Percentiles rank a stretch among this genome's conserved stretches.
phyloP scores from a whole-genome alignment of 768 basidiomycete genomes.

The Boletus edulis region DNA sequence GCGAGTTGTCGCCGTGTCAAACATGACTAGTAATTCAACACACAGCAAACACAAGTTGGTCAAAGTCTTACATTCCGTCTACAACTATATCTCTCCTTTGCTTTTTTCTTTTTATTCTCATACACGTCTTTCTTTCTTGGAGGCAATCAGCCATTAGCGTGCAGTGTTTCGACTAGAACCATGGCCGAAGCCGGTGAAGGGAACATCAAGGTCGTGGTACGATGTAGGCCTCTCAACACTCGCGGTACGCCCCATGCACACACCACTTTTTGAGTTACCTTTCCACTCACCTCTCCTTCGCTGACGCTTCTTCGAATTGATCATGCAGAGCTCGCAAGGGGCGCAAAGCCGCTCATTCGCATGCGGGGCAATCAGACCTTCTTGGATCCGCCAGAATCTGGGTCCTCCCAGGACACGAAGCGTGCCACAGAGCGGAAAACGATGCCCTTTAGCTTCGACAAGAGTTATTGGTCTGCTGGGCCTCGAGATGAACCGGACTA shows the following conservation, averaged over 20 bases:
- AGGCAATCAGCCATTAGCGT: constrained; percentile 9
- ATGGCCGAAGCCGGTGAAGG: constrained; percentile 83
- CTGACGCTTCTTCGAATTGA: background rate
- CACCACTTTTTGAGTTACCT: background rate
- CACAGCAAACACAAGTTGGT: constrained; percentile 4
- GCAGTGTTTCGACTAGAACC: constrained; percentile 19
- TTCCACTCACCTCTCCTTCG: background rate
- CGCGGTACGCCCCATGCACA: constrained; percentile 60
- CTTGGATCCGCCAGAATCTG: constrained; percentile 83
- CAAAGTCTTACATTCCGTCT: constrained; percentile 1
- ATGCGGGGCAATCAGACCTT: constrained; percentile 95
- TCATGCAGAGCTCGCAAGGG: constrained; percentile 79
- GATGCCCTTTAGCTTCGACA: constrained; percentile 93
- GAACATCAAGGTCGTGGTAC: constrained; percentile 90
- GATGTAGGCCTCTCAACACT: constrained; percentile 95
- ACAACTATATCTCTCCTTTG: constrained; percentile 5
- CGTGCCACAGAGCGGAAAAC: constrained; percentile 89
- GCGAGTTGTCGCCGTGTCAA: constrained; percentile 18
- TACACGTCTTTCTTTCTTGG: constrained; percentile 13
- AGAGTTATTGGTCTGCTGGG: constrained; percentile 96
- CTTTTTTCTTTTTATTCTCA: constrained; percentile 2
- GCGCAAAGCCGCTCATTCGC: constrained; percentile 90
- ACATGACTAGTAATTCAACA: constrained; percentile 1
- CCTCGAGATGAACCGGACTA: constrained; percentile 86
- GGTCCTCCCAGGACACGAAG: constrained; percentile 64